These are phyloP conservation scores for Taiozyma onychis DNA, from an alignment of 1,139 yeast genomes.

Conservation along the genomic window DNA sequence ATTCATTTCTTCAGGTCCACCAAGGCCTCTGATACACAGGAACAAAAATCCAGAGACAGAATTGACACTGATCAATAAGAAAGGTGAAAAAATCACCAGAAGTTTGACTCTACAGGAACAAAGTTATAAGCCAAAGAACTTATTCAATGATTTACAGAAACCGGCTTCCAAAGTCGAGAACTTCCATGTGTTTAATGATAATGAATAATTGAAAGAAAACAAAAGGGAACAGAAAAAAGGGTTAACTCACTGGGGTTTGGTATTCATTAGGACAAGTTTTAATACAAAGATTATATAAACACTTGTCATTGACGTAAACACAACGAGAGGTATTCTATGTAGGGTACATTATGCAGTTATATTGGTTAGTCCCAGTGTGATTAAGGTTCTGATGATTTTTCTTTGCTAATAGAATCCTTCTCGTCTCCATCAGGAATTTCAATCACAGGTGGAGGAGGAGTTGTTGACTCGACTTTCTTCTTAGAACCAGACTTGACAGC, in stretches of 20 bases:
- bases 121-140: constrained; percentile 11
- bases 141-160: constrained; percentile 5
- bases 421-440: background rate
- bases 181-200: constrained; percentile 8
- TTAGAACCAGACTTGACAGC: constrained; percentile 18
- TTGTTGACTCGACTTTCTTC: constrained; percentile 2
- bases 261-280: background rate
- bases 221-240: background rate
- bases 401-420: background rate
- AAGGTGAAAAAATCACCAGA: constrained; percentile 20
- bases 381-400: background rate
- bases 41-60: constrained; percentile 15
- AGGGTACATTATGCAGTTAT: background rate
- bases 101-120: constrained; percentile 8
- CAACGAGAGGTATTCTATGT: too few species aligned
- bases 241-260: background rate
- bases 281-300: too few species aligned
- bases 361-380: background rate
- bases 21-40: constrained; percentile 9
- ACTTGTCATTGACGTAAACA: background rate
- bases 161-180: background rate
- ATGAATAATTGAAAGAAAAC: background rate
- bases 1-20: constrained; percentile 5
- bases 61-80: constrained; percentile 21
- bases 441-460: background rate